These are phyloP conservation scores for Sporothrix inflata DNA, from an alignment of 2,329 filamentous ascomycete species.

Conservation along the genomic window DNA sequence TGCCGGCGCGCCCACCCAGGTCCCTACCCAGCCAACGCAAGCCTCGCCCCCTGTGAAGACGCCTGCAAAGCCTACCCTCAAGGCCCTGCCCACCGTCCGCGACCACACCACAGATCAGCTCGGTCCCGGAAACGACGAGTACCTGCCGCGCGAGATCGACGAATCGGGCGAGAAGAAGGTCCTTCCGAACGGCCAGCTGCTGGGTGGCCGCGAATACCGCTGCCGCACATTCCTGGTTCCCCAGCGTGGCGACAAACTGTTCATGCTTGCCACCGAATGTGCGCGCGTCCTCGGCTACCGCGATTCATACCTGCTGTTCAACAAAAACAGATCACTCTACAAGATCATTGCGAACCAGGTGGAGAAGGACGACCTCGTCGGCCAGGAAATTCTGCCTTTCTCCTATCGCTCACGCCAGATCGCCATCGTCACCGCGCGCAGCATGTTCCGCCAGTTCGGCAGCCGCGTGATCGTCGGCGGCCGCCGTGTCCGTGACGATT, in stretches of 20 bases:
- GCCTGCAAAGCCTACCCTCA: conserved; percentile 81
- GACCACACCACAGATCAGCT: conserved; percentile 98
- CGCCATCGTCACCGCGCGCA: conserved; percentile 93
- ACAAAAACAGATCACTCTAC: conserved; percentile 94
- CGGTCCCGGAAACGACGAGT: conserved; percentile 86
- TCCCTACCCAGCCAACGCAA: conserved; percentile 51
- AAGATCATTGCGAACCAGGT: conserved; percentile 97
- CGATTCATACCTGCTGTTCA: conserved; percentile 97
- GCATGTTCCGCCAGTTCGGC: conserved; percentile 98
- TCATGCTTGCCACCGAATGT: conserved; percentile 98
- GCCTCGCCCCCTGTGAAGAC: conserved; percentile 70
- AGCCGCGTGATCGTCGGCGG: conserved; percentile 91
- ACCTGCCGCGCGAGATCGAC: conserved; percentile 89
- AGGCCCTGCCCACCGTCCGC: conserved; percentile 91
- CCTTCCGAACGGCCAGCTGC: conserved; percentile 75
- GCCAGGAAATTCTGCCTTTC: conserved; percentile 93
- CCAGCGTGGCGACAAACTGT: conserved; percentile 87
- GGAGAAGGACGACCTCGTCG: conserved; percentile 95
- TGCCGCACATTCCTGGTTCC: conserved; percentile 94
- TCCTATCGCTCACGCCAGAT: conserved; percentile 98
- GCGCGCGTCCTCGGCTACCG: conserved; percentile 91
- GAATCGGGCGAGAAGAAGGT: conserved; percentile 95
- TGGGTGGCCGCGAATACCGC: conserved; percentile 83
- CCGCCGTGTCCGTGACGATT: conserved; percentile 90
- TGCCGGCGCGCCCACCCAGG: conserved; percentile 48